Base-by-base conservation (phyloP, 495 filamentous ascomycete species). In the Penicillium simplicissimum region DNA sequence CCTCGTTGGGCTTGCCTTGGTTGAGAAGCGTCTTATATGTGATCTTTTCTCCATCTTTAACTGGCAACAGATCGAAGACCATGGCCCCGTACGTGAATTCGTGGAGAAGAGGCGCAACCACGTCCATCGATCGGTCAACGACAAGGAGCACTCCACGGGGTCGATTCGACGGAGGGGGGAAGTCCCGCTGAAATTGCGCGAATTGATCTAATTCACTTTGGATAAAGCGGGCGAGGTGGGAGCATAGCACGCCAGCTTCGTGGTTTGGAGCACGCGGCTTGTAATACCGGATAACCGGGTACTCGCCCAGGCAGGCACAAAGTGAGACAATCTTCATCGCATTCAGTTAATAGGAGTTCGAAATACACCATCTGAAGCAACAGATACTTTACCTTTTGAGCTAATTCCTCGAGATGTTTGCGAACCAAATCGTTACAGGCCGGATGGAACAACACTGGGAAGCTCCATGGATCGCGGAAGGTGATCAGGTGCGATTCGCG, bases 51-150 rank as follows among this genome's bases (percentile, higher is more conserved):
- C 85, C 85, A 57, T 98, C 95, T 59, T 90, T 85, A 54, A 98
- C 89, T 0, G 89, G 89, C 7, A 98, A 78, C 28, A 98, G 74
- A 73, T 98, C 95, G 70, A 96, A 91, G 17, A 90, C 92, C 94
- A 98, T 98, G 31, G 94, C 91, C 74, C 98, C 95, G 71, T 97
- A 98, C 10, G 96, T 98, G 68, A 98, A 98, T 67, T 98, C 95
- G 74, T 98, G 95, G 10, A 98, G 57, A 10, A 97, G 69, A 7
- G 95, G 96, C 17, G 95, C 84, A 70, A 88, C 85, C 1, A 97
- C 67, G 71, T 98, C 95, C 88, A 98, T 92, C 11, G 92, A 90
- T 57, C 95, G 85, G 76, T 98, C 95, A 1, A 91, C 89, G 53
- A 98, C 89, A 64, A 96, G 80, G 2, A 98, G 81, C 8, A 93